phyloP scores from a whole-genome alignment of 2,329 filamentous ascomycete species.

The Sarocladium strictum region DNA sequence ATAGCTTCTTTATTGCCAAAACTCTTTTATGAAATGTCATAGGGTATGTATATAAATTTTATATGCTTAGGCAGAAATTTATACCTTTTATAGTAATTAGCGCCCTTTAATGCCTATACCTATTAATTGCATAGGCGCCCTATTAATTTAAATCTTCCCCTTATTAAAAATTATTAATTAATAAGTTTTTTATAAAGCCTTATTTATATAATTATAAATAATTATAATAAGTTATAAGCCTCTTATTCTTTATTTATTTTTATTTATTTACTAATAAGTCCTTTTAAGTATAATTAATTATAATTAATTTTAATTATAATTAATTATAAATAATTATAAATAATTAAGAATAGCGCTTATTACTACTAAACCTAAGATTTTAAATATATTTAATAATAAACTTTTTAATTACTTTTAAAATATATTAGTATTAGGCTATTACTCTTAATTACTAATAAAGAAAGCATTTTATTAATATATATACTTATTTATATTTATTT shows the following conservation, averaged over 20 bases:
- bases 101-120: neutral
- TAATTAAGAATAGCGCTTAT: neutral
- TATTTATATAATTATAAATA: neutral
- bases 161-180: neutral
- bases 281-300: neutral
- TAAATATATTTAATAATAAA: no score
- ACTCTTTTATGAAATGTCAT: neutral
- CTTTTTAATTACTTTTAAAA: no score
- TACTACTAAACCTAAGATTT: no score
- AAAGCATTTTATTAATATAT: no score
- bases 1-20: neutral
- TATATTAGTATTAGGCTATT: no score
- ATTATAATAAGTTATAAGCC: neutral
- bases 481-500: no score
- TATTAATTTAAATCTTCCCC: neutral
- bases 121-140: no score
- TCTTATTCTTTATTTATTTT: no score
- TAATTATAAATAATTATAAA: neutral
- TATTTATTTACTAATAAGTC: neutral
- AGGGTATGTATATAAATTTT: neutral
- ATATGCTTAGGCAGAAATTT: neutral
- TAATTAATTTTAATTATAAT: neutral
- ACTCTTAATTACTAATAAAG: no score
- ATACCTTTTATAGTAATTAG: neutral
- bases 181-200: neutral